Conservation (phyloP, 2,329 filamentous ascomycete species). For the Botryosphaeria dothidea region DNA sequence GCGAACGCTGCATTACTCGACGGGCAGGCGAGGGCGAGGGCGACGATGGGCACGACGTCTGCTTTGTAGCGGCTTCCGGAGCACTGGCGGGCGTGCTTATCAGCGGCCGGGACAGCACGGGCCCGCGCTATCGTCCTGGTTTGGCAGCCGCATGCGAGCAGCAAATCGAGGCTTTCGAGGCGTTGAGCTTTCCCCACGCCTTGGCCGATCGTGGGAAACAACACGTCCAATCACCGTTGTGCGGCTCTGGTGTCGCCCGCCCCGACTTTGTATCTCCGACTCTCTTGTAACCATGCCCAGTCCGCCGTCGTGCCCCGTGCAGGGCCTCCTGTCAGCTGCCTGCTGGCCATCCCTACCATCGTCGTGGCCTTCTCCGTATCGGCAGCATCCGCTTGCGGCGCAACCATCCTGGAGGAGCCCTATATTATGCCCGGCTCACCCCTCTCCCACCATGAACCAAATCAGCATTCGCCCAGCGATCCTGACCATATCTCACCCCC, state of each 20-base stretch:
- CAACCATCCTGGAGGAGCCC: not conserved
- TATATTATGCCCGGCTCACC: conserved; percentile 11
- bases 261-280: conserved; percentile 6
- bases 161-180: conserved; percentile 1
- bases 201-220: conserved; percentile 11
- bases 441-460: not conserved
- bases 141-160: conserved; percentile 15
- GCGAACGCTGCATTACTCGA: not conserved
- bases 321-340: conserved; percentile 8
- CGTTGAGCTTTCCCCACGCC: conserved; percentile 5
- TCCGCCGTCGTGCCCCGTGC: conserved; percentile 5
- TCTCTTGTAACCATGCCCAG: not conserved
- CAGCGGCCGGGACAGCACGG: conserved; percentile 7
- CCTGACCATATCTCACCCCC: not conserved
- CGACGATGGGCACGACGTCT: not conserved
- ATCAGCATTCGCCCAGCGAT: not conserved
- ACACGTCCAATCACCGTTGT: not conserved
- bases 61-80: not conserved
- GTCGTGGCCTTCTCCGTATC: not conserved
- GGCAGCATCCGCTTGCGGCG: not conserved
- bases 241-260: conserved; percentile 6
- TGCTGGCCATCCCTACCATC: not conserved
- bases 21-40: not conserved
- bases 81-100: not conserved
- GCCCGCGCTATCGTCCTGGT: not conserved